Evolutionary conservation across 1,284 basidiomycete species (phyloP), one percentile per base, ranked within the genome.

Genomic region (Amylostereum chailletii): DNA sequence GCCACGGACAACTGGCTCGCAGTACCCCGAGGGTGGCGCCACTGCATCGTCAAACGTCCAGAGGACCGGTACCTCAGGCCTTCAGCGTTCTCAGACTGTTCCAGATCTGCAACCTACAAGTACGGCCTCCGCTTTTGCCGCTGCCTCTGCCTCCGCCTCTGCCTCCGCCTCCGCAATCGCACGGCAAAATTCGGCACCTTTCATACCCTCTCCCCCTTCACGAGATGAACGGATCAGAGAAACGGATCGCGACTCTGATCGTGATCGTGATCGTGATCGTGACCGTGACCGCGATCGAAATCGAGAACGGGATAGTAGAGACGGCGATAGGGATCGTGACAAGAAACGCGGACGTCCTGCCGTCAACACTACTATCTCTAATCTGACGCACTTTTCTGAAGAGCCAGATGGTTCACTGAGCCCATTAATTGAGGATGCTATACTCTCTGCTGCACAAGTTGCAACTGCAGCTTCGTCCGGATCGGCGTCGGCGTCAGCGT

Each of bases 351-450:
- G 34, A 5, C 26, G 10, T 8, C 33, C 51, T 32, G 39, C 47
- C 53, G n/a, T 51, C 60, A 9, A 50, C 53, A 11, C 44, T 52
- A 32, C 56, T 46, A 53, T 64, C 50, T 52, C 63, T 53, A 38
- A 70, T 60, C 49, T 67, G 30, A 37, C 66, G 44, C 50, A 57
- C 26, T 67, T 81, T 47, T 70, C 76, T 5, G 81, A 83, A 30
- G 82, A 84, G 54, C 71, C 81, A 1, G 56, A 65, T 8, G 71
- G 63, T 41, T 67, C 80, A n/a, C 68, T 85, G 31, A 77, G 71
- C 51, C 79, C 77, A 0, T 62, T 81, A 30, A 57, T 76, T 4
- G 62, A 71, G 19, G 19, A 19, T 19, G 19, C 19, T 19, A 19
- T 19, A 19, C 19, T 19, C 19, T 19, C 19, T 19, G 19, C 19